Percentiles rank a stretch among this genome's conserved stretches.
phyloP scores from a whole-genome alignment of 805 yeast species.

The Candida argentea region DNA sequence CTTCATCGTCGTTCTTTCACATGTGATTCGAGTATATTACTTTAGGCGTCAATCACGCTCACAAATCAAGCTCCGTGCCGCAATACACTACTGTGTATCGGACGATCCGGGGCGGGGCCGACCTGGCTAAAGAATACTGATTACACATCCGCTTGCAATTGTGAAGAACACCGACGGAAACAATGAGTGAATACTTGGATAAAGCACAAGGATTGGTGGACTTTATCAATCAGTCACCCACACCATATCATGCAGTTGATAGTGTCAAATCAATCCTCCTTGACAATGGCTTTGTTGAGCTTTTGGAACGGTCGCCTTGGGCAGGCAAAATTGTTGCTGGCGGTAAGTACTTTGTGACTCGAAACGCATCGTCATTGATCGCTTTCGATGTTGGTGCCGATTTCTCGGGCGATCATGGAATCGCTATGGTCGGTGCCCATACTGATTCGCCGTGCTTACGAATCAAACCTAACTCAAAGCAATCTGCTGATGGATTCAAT shows the following conservation, averaged over 20 bases:
- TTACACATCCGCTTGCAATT: too few species aligned
- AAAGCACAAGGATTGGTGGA: constrained; percentile 56
- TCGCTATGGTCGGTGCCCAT: constrained; percentile 90
- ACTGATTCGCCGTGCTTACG: constrained; percentile 89
- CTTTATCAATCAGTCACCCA: constrained; percentile 77
- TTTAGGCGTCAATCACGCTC: too few species aligned
- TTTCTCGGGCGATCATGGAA: constrained; percentile 69
- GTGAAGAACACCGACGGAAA: too few species aligned
- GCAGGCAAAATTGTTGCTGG: constrained; percentile 30
- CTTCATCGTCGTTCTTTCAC: too few species aligned
- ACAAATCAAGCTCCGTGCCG: too few species aligned
- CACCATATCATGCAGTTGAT: constrained; percentile 89
- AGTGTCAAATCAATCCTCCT: constrained; percentile 46
- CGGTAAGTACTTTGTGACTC: constrained; percentile 73
- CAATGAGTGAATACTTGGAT: too few species aligned
- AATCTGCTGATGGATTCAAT: constrained; percentile 59
- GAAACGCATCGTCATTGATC: constrained; percentile 82
- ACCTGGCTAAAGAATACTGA: too few species aligned
- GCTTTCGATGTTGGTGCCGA: constrained; percentile 76
- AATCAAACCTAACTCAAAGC: constrained; percentile 78
- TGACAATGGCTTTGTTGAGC: constrained; percentile 59
- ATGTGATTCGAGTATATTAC: too few species aligned
- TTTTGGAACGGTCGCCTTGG: constrained; percentile 71
- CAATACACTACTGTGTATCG: too few species aligned
- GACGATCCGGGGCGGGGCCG: too few species aligned